Evolutionary conservation across 2,329 filamentous ascomycete genomes (phyloP).

Genomic region (Neurospora crassa): DNA sequence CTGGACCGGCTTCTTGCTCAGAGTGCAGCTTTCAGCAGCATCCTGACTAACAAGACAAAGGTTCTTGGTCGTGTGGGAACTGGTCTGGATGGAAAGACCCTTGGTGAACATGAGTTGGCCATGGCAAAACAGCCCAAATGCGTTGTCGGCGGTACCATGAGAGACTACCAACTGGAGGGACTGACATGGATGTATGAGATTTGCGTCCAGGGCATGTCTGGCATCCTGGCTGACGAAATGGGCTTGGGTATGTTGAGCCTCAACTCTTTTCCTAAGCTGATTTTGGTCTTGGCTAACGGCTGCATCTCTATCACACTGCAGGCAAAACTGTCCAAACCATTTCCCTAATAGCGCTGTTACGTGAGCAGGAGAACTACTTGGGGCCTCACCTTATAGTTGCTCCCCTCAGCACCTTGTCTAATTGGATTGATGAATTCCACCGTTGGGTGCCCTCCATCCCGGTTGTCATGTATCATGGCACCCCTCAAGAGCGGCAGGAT

Average conservation of each 20-base stretch:
- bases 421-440: slow-evolving; percentile 91
- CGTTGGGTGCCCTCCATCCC: slow-evolving; percentile 86
- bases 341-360: slow-evolving; percentile 73
- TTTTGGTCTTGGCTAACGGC: not conserved
- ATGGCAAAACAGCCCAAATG: slow-evolving; percentile 81
- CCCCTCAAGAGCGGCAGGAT: slow-evolving; percentile 63
- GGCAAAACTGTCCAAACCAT: slow-evolving; percentile 92
- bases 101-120: slow-evolving; percentile 57
- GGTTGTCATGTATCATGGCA: slow-evolving; percentile 84
- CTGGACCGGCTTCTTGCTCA: slow-evolving; percentile 50
- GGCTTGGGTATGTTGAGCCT: slow-evolving; percentile 49
- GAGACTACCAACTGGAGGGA: slow-evolving; percentile 88
- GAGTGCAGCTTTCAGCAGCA: slow-evolving; percentile 51
- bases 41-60: slow-evolving; percentile 54
- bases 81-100: slow-evolving; percentile 46
- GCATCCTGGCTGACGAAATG: slow-evolving; percentile 92
- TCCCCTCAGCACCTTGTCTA: slow-evolving; percentile 82
- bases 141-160: slow-evolving; percentile 81
- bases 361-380: slow-evolving; percentile 72
- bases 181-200: slow-evolving; percentile 92
- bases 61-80: slow-evolving; percentile 53
- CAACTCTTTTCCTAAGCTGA: not conserved
- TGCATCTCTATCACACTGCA: slow-evolving; percentile 19
- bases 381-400: slow-evolving; percentile 89
- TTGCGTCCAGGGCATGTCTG: slow-evolving; percentile 71